These are phyloP conservation scores for Boletus holoroseus DNA, from an alignment of 1,284 basidiomycete species.

Conservation along the genomic window DNA sequence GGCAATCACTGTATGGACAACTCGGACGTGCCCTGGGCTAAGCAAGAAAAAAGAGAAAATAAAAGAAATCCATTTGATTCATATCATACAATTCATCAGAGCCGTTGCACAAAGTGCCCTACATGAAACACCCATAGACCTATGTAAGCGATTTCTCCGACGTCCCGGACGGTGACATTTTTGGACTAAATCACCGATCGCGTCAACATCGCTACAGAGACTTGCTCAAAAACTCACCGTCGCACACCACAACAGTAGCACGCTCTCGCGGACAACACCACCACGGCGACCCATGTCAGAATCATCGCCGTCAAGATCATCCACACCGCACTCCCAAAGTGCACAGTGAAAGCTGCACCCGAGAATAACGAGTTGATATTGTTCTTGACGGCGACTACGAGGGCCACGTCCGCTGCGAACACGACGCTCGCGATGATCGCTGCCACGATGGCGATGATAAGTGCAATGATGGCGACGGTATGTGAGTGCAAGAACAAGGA, in stretches of 20 bases:
- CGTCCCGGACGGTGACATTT: background rate
- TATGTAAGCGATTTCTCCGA: slow-evolving; percentile 6
- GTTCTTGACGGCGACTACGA: slow-evolving; percentile 48
- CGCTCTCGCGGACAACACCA: slow-evolving; percentile 54
- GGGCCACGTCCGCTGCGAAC: slow-evolving; percentile 55
- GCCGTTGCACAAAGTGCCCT: background rate
- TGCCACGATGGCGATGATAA: slow-evolving; percentile 52
- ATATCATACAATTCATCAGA: background rate
- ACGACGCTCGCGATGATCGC: slow-evolving; percentile 50
- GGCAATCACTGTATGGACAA: background rate
- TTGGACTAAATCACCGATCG: slow-evolving; percentile 10
- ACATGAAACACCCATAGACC: background rate
- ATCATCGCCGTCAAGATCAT: slow-evolving; percentile 54
- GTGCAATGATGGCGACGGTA: slow-evolving; percentile 49
- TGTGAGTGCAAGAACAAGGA: slow-evolving; percentile 56
- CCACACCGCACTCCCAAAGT: slow-evolving; percentile 67
- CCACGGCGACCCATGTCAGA: slow-evolving; percentile 54
- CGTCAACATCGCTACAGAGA: slow-evolving; percentile 9
- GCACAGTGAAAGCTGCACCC: slow-evolving; percentile 41
- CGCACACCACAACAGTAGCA: slow-evolving; percentile 64
- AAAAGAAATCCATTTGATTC: background rate
- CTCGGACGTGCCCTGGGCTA: background rate
- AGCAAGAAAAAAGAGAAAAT: background rate
- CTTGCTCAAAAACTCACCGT: slow-evolving; percentile 28
- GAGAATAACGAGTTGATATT: slow-evolving; percentile 40